A percentile compares a stretch with the other conserved stretches of the same genome.
These are phyloP conservation scores for Sungouiella blattae DNA, from an alignment of 805 yeast genomes.

Conservation along the genomic window DNA sequence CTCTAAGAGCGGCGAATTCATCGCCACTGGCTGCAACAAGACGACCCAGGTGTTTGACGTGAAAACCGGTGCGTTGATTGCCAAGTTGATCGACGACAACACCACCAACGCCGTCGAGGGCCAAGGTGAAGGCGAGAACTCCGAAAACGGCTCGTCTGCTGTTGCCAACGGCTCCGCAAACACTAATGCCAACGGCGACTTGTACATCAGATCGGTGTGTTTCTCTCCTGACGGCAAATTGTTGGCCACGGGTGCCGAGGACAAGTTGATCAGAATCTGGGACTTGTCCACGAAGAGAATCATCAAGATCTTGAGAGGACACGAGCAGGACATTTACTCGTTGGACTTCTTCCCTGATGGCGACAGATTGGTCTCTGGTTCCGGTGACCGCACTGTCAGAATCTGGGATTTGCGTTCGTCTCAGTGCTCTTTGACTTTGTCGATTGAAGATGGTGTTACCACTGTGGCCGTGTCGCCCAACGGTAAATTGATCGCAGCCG, in stretches of 20 bases:
- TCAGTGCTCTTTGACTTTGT: slow-evolving; percentile 80
- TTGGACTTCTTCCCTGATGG: slow-evolving; percentile 95
- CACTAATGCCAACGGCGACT: slow-evolving; percentile 70
- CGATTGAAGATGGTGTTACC: slow-evolving; percentile 96
- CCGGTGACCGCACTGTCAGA: slow-evolving; percentile 94
- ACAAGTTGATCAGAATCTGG: slow-evolving; percentile 91
- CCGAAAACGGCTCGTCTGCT: slow-evolving; percentile 36
- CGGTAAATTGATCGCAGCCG: slow-evolving; percentile 92
- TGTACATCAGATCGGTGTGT: slow-evolving; percentile 92
- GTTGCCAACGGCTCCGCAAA: slow-evolving; percentile 23
- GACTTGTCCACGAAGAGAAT: slow-evolving; percentile 82
- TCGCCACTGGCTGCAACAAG: slow-evolving; percentile 97
- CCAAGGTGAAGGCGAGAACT: slow-evolving; percentile 18
- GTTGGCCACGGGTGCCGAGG: slow-evolving; percentile 93
- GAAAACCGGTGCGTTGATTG: slow-evolving; percentile 84
- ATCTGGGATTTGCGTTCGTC: slow-evolving; percentile 94
- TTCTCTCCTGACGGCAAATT: slow-evolving; percentile 92
- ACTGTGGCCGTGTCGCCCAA: slow-evolving; percentile 97
- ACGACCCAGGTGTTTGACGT: slow-evolving; percentile 93
- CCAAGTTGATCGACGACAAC: slow-evolving; percentile 78
- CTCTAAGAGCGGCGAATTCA: slow-evolving; percentile 82
- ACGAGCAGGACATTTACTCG: slow-evolving; percentile 96
- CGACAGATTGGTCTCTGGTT: slow-evolving; percentile 86
- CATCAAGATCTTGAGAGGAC: slow-evolving; percentile 84
- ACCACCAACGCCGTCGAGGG: slow-evolving; percentile 16